These are phyloP conservation scores for Pedinophyceae sp. DNA, from an alignment of 139 green algal species.

Conservation along the genomic window DNA sequence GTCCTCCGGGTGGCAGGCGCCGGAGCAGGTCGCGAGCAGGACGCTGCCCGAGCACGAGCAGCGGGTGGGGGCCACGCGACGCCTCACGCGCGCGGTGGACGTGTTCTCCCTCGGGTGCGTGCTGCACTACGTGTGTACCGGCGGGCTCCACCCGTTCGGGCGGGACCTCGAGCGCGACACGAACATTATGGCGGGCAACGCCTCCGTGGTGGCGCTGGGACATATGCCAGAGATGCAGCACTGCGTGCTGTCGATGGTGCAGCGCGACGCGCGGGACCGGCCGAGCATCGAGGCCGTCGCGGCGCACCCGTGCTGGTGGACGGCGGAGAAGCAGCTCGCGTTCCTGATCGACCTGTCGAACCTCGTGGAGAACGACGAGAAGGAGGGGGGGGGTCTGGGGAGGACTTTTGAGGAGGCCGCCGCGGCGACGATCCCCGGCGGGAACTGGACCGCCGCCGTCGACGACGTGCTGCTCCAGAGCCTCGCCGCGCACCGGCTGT, in stretches of 20 bases:
- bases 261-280: slow-evolving; percentile 27
- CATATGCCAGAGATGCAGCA: slow-evolving; percentile 49
- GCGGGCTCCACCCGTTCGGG: slow-evolving; percentile 81
- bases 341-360: slow-evolving; percentile 81
- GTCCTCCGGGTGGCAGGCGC: slow-evolving; percentile 90
- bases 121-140: slow-evolving; percentile 71
- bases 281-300: slow-evolving; percentile 49
- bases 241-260: slow-evolving; percentile 56
- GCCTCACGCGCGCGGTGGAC: slow-evolving; percentile 58
- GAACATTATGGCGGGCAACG: slow-evolving; percentile 55
- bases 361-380: slow-evolving; percentile 80
- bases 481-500: slow-evolving; percentile 31
- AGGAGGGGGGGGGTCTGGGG: slow-evolving; percentile 16
- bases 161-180: slow-evolving; percentile 63
- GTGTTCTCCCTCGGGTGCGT: slow-evolving; percentile 87
- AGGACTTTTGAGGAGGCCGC: not conserved
- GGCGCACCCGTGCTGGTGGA: slow-evolving; percentile 85
- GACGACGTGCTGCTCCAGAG: slow-evolving; percentile 36
- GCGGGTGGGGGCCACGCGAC: not conserved
- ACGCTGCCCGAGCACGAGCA: slow-evolving; percentile 8
- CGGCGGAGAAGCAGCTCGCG: slow-evolving; percentile 39
- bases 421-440: slow-evolving; percentile 11
- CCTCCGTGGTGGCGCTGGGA: slow-evolving; percentile 6
- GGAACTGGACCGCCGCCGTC: slow-evolving; percentile 12
- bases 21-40: slow-evolving; percentile 64